Conservation (phyloP, 1,139 yeast genomes). For the Blastobotrys illinoisensis region DNA sequence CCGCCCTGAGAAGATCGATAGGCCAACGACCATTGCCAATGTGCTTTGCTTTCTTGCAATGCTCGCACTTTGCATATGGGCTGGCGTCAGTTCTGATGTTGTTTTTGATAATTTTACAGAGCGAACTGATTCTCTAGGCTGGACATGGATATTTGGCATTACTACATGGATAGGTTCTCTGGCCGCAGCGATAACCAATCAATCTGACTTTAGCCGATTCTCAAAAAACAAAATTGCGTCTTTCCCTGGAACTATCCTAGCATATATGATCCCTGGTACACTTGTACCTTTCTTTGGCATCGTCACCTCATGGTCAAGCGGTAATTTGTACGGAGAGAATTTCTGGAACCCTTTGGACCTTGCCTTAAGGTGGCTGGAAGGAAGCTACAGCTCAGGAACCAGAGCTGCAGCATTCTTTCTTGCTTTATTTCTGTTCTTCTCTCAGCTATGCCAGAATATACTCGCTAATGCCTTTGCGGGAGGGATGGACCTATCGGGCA, state of each 20-base stretch:
- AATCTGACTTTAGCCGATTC: conserved; percentile 43
- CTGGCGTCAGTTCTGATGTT: conserved; percentile 5
- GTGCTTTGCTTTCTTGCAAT: conserved; percentile 18
- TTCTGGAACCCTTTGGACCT: conserved; percentile 18
- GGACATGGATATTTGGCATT: conserved; percentile 26
- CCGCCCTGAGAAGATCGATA: conserved; percentile 27
- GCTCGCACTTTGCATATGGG: conserved; percentile 24
- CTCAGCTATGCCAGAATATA: conserved; percentile 45
- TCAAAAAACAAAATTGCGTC: conserved; percentile 24
- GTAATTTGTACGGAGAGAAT: conserved; percentile 28
- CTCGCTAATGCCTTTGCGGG: conserved; percentile 49
- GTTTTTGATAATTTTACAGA: neutral
- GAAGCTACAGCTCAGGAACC: conserved; percentile 15
- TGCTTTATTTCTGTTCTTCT: conserved; percentile 41
- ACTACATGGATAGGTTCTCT: conserved; percentile 22
- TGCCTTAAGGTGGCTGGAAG: conserved; percentile 18
- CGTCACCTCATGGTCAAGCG: conserved; percentile 33
- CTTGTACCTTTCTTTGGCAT: conserved; percentile 40
- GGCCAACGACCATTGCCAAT: conserved; percentile 18
- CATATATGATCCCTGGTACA: conserved; percentile 31
- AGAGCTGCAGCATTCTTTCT: conserved; percentile 42
- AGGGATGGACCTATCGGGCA: conserved; percentile 48
- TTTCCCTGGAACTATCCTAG: conserved; percentile 22
- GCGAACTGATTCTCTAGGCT: conserved; percentile 11
- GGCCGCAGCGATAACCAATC: conserved; percentile 34